Conservation (phyloP, 2,329 filamentous ascomycete species). For the Beauveria pseudobassiana region DNA sequence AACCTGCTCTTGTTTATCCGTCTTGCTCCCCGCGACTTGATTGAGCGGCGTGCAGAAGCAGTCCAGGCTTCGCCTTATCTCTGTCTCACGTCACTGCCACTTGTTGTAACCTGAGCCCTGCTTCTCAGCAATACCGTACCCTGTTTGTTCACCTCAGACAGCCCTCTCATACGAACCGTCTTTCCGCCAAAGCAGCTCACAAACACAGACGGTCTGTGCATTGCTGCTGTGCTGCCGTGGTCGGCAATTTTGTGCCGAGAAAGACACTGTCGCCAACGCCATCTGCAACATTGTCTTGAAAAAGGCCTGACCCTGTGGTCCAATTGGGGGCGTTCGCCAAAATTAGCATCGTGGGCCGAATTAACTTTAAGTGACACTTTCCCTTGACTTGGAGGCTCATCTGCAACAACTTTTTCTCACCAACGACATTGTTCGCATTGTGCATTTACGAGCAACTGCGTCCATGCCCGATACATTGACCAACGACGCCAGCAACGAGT, state of each 20-base stretch:
- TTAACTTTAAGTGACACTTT: slow-evolving; percentile 1
- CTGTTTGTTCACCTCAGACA: slow-evolving; percentile 1
- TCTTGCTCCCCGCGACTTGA: not conserved
- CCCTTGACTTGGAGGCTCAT: not conserved
- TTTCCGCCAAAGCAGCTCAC: not conserved
- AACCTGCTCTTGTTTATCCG: not conserved
- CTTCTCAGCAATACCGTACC: not conserved
- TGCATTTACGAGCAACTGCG: not conserved
- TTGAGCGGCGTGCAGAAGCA: not conserved
- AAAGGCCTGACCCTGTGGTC: not conserved
- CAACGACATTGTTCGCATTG: not conserved
- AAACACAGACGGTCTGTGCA: slow-evolving; percentile 6
- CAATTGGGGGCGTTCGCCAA: not conserved
- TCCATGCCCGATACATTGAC: not conserved
- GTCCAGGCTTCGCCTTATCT: slow-evolving; percentile 7
- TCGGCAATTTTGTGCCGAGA: slow-evolving; percentile 11
- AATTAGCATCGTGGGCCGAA: slow-evolving; percentile 4
- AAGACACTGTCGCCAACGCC: not conserved
- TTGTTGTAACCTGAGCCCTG: not conserved
- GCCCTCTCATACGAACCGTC: not conserved
- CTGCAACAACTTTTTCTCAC: not conserved
- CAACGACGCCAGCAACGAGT: slow-evolving; percentile 12
- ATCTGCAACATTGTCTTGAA: slow-evolving; percentile 12
- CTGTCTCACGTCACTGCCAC: slow-evolving; percentile 7
- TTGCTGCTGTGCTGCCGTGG: slow-evolving; percentile 1